Evolutionary conservation across 2,329 filamentous ascomycete species (phyloP).

Genomic region (Akanthomyces uredinophilus): DNA sequence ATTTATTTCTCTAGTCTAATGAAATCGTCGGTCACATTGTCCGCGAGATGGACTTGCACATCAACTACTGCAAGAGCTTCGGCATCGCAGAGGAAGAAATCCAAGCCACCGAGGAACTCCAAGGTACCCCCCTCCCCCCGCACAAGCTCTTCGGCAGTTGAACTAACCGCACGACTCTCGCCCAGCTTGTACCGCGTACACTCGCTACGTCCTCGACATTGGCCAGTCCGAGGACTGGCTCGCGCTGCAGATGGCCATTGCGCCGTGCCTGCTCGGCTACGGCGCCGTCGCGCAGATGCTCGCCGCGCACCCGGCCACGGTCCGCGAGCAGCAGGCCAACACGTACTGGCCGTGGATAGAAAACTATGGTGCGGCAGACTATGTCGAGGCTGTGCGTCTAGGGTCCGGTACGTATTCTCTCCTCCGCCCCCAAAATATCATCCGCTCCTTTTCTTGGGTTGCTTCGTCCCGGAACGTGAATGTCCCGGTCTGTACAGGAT

Average conservation of each 20-base stretch:
- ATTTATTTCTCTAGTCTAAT: constrained; percentile 24
- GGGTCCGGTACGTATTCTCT: constrained; percentile 55
- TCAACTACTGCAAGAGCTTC: constrained; percentile 76
- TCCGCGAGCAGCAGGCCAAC: constrained; percentile 53
- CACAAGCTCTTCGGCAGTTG: background rate
- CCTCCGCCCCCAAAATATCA: too few species aligned
- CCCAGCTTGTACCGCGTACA: constrained; percentile 76
- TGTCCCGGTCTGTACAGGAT: too few species aligned
- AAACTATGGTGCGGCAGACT: constrained; percentile 80
- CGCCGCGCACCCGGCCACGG: constrained; percentile 55
- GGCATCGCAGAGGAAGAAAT: constrained; percentile 71
- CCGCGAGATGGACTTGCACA: constrained; percentile 74
- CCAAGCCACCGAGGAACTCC: constrained; percentile 65
- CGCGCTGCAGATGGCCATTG: constrained; percentile 75
- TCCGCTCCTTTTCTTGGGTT: background rate
- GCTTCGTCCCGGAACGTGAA: too few species aligned
- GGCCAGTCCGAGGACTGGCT: constrained; percentile 86
- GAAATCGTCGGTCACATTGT: constrained; percentile 71
- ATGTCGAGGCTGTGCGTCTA: constrained; percentile 62
- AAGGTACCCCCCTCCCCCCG: constrained; percentile 45
- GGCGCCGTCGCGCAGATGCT: constrained; percentile 71
- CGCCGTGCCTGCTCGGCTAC: constrained; percentile 89
- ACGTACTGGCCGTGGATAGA: constrained; percentile 87
- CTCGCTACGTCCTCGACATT: constrained; percentile 80
- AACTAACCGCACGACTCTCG: constrained; percentile 7